Evolutionary conservation across 257 asterid species (phyloP), one percentile per base, ranked within the genome.

Genomic region (Vinca minor): DNA sequence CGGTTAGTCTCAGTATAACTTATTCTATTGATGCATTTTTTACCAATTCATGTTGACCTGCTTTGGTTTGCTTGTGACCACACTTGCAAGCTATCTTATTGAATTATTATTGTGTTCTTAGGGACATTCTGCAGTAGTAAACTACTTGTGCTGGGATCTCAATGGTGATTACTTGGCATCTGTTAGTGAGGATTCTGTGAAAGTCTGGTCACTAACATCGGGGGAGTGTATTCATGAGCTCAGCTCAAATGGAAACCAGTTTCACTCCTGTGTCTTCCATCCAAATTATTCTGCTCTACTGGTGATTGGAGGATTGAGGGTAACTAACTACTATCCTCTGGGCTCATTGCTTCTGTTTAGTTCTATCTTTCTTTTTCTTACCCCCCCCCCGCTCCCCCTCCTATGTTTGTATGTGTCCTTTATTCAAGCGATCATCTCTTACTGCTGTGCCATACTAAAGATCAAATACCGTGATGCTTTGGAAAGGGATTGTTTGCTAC

Each of bases 81-180:
- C 32, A 32, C 20, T 15, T 15, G 64, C 26, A 41, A 42, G 39
- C 31, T 62, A 23, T 14, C 57, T 1, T 14, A 18, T 0, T 53
- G 47, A 42, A 42, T 36, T 44, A 55, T 72, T 48, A 70, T n/a
- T 66, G 81, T 77, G 71, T 64, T 69, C 32, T 36, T 69, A 87
- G 97, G 96, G 89, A 48, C 96, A 94, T 71, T 67, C 89, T 61
- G 82, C 83, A 39, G 87, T 79, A 59, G 96, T 90, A 48, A 89
- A 86, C 82, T 89, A 83, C 80, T 77, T 94, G n/a, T 86, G 97
- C 82, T 94, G 99, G 99, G 94, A 90, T 83, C 85, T 79, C 32
- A 86, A 60, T 45, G 97, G 99, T 5, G 95, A 86, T 48, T 85
- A 76, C 31, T 73, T 94, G 84, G 99, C 99, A 70, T 87, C 97